Evolutionary conservation across 2,329 filamentous ascomycete genomes (phyloP).

Genomic region (Dothistroma septosporum): DNA sequence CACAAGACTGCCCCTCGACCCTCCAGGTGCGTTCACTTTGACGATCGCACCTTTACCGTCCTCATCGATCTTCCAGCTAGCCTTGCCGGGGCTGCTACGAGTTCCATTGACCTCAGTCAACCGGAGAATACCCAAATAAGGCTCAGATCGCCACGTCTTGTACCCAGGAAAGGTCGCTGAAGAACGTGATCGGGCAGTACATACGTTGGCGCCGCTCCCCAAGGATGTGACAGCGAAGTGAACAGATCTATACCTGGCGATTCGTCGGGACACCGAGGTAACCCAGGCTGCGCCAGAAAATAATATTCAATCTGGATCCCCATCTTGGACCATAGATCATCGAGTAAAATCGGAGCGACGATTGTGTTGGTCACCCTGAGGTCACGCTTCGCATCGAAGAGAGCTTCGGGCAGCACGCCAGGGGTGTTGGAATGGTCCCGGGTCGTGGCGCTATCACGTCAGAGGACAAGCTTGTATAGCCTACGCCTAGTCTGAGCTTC

Average conservation of each 20-base stretch:
- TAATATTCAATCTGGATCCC: conserved; percentile 35
- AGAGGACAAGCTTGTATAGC: conserved; percentile 36
- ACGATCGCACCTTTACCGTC: neutral
- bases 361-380: conserved; percentile 23
- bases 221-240: conserved; percentile 44
- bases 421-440: conserved; percentile 38
- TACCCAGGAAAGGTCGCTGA: conserved; percentile 26
- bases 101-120: conserved; percentile 27
- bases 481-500: conserved; percentile 33
- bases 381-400: conserved; percentile 32
- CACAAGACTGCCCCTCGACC: neutral
- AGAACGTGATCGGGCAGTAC: conserved; percentile 39
- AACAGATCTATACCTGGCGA: conserved; percentile 41
- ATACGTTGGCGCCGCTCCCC: conserved; percentile 46
- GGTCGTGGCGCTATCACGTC: conserved; percentile 32
- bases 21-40: neutral
- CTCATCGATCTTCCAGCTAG: neutral
- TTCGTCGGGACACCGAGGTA: conserved; percentile 40
- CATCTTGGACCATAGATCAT: conserved; percentile 43
- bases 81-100: no score
- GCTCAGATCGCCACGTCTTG: conserved; percentile 30
- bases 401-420: conserved; percentile 42
- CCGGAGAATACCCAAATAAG: conserved; percentile 28
- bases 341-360: conserved; percentile 33
- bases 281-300: conserved; percentile 44